Evolutionary conservation across 1,284 basidiomycete genomes (phyloP), one percentile per base, ranked within the genome.

Genomic region (Athelia sp.): DNA sequence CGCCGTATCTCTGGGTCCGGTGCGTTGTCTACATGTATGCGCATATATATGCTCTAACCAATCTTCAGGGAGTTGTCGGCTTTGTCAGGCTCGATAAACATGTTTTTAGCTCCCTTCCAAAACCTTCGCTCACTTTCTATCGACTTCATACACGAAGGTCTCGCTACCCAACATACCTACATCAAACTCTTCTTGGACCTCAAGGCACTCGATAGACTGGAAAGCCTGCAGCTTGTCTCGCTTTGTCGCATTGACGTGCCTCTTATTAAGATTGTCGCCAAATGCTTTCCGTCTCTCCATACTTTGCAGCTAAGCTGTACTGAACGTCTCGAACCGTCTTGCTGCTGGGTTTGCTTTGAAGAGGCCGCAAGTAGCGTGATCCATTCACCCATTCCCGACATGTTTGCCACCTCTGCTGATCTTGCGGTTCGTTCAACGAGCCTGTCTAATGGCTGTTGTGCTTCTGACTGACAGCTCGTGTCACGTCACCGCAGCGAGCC

Each of bases 271-370:
- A 54, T 68, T n/a, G 67, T 87, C 34, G 70, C 78, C 4, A 55
- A 54, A 18, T 62, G 58, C 3, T 79, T 83, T 50, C 72, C 74
- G 32, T 58, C 52, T 29, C 63, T 87, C 23, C 52, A 54, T 1
- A 64, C 67, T 48, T 72, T 87, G 10, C 67, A 76, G 52, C 65
- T 86, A 47, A 79, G 76, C 56, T 79, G 76, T 50, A 72, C 76
- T 11, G 81, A 82, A 52, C 70, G 79, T 19, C 67, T 86, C 23
- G 75, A 81, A 49, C 49, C 59, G 21, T 64, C 62, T 45, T 84
- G 82, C 60, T 86, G 84, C 60, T 79, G 77, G 73, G 56, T 59
- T 45, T 87, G 84, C 60, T 79, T 79, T 50, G 79, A 81, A 61
- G 81, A 84, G 45, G 80, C 78, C 38, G 67, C 79, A 23, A 72